These are phyloP conservation scores for Cenchrus fungigraminus DNA, from an alignment of 176 grass and related monocot genomes.

Conservation along the genomic window DNA sequence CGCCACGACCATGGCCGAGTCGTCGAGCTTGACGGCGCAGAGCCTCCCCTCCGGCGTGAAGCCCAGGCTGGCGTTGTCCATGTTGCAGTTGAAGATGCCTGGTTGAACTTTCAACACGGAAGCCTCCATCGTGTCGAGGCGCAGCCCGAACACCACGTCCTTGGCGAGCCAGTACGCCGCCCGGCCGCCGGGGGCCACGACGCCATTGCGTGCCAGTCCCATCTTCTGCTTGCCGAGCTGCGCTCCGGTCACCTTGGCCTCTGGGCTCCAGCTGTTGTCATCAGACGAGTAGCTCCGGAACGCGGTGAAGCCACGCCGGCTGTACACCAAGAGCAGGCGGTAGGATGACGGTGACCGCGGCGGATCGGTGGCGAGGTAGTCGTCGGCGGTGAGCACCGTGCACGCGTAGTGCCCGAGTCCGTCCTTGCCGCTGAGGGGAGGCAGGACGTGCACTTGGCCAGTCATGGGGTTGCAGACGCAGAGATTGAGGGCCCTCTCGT, in stretches of 20 bases:
- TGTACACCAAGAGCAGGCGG: conserved; percentile 4
- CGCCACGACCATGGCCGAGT: no score
- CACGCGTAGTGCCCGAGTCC: neutral
- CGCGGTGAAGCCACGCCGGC: conserved; percentile 2
- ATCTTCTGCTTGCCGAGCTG: neutral
- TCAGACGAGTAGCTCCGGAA: conserved; percentile 5
- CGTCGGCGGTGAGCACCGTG: conserved; percentile 2
- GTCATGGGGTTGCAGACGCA: neutral
- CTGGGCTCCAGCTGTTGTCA: neutral
- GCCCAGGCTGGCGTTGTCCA: neutral
- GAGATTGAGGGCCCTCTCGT: neutral
- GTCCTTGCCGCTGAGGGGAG: neutral
- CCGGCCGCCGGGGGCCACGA: neutral
- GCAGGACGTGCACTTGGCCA: neutral
- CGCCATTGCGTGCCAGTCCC: neutral
- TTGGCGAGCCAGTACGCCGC: neutral
- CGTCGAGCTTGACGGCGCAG: neutral
- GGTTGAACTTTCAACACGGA: neutral
- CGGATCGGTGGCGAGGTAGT: neutral
- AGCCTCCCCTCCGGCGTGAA: neutral
- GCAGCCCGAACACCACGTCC: neutral
- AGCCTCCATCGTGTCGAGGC: neutral
- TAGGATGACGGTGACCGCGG: neutral
- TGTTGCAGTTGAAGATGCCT: neutral
- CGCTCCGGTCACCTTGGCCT: neutral